These are phyloP conservation scores for Miscanthus lutarioriparius DNA, from an alignment of 176 grass and related monocot species.

Conservation along the genomic window DNA sequence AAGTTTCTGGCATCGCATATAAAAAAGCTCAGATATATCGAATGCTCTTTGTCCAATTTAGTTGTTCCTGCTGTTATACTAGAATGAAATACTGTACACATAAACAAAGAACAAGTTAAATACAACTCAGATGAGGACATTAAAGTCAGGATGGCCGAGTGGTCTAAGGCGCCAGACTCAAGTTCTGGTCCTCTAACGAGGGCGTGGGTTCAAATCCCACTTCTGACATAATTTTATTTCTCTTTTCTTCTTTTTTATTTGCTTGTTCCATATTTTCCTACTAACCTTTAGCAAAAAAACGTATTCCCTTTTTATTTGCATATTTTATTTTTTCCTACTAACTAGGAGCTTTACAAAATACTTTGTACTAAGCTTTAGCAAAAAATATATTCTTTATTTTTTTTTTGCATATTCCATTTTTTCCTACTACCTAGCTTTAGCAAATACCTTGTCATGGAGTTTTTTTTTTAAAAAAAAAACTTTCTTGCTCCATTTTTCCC, in stretches of 20 bases:
- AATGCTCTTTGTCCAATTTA: background rate
- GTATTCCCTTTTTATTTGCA: too few relatives aligned
- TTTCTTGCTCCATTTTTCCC: too few relatives aligned
- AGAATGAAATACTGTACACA: background rate
- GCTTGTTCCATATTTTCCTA: too few relatives aligned
- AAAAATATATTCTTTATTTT: too few relatives aligned
- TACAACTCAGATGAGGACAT: background rate
- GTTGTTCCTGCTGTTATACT: background rate
- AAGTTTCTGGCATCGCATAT: background rate
- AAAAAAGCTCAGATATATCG: background rate
- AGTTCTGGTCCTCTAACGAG: conserved; percentile 99
- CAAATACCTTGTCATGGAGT: too few relatives aligned
- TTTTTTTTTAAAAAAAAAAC: too few relatives aligned
- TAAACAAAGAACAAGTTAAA: background rate
- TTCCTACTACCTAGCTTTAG: too few relatives aligned
- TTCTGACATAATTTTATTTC: conserved; percentile 44
- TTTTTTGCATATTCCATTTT: too few relatives aligned
- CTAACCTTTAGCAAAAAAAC: too few relatives aligned
- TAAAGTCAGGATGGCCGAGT: conserved; percentile 96
- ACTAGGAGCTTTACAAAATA: too few relatives aligned
- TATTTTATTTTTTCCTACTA: too few relatives aligned
- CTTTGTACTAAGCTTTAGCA: too few relatives aligned
- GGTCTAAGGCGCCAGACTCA: conserved; percentile 99
- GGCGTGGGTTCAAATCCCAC: conserved; percentile 95
- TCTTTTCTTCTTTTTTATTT: background rate